Base-by-base conservation (phyloP, 192 early-diverging fungal genomes). In the Backusella morwellensis region DNA sequence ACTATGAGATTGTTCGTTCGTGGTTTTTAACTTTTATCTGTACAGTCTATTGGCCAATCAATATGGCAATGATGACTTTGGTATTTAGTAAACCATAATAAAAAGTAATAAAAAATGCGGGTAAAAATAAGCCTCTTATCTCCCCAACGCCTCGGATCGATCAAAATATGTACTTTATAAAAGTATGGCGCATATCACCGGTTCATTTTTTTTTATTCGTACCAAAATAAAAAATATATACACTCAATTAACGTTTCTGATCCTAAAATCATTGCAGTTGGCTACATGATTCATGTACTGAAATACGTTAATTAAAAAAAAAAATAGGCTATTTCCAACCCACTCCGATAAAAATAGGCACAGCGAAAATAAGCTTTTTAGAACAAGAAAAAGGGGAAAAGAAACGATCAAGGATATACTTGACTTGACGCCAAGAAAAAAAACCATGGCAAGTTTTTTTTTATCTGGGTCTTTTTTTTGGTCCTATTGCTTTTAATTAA, bases 1-100 rank as follows among this genome's bases (percentile, higher is more conserved):
- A 92, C 75, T 91, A 92, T 84, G 83, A 91, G 72, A 82, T 90
- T 26, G 83, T 91, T 68, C 86, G 86, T 44, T 89, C 84, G 23
- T 88, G 90, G 86, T 78, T 91, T 0, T 83, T 93, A 9, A 88
- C 90, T 1, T 87, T 89, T 75, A 70, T 91, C 32, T 91, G 90
- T 78, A 86, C 87, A n/a, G 81, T 91, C 0, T 93, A 92, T 80
- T 94, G 93, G 92, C 93, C 93, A 6, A 75, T 83, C 68, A 87
- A 88, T 75, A 56, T 90, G 42, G 85, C 86, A 3, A 74, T 83
- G 78, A 67, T 63, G 32, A 75, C 67, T 66, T 47, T 83, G 14
- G 72, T 83, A 56, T 77, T 83, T 21, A 75, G 66, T 67, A 59
- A 23, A 59, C 54, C 54, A 26, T 54, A 54, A 54, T 17, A 2